Conservation (phyloP, 129 eudicot genomes). For the Centrapalus pauciflorus region DNA sequence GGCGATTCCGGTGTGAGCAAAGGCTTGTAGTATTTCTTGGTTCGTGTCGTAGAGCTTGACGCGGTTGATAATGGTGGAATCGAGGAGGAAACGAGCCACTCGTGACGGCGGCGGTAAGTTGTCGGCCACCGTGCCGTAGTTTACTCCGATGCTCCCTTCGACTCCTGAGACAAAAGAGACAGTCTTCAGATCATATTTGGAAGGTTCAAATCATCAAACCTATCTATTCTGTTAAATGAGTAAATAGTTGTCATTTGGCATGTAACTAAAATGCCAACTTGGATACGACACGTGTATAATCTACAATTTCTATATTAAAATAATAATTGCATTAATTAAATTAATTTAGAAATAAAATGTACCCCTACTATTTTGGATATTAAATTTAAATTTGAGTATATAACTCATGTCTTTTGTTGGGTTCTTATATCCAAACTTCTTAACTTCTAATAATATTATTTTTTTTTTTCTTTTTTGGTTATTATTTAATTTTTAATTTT, state of each 20-base stretch:
- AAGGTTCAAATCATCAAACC: background rate
- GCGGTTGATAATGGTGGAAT: conserved; percentile 67
- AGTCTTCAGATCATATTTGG: background rate
- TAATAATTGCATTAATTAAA: background rate
- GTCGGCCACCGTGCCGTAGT: conserved; percentile 78
- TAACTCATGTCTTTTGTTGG: too few relatives aligned
- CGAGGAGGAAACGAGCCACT: conserved; percentile 65
- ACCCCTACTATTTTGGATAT: too few relatives aligned
- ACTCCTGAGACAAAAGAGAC: conserved; percentile 17
- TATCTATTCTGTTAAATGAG: too few relatives aligned
- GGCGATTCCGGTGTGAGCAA: conserved; percentile 69
- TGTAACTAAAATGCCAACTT: too few relatives aligned
- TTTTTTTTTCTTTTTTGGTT: too few relatives aligned
- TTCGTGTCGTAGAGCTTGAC: conserved; percentile 71
- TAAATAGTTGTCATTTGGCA: too few relatives aligned
- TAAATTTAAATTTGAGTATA: too few relatives aligned
- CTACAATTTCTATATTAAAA: too few relatives aligned
- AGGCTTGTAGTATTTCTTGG: conserved; percentile 53
- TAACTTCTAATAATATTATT: too few relatives aligned
- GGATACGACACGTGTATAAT: too few relatives aligned
- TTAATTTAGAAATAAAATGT: background rate
- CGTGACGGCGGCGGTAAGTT: conserved; percentile 73
- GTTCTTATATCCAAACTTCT: too few relatives aligned
- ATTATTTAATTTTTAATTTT: too few relatives aligned
- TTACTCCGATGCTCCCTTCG: conserved; percentile 59